Base-by-base conservation (phyloP, 2,329 filamentous ascomycete species). In the Podosphaera fusca region DNA sequence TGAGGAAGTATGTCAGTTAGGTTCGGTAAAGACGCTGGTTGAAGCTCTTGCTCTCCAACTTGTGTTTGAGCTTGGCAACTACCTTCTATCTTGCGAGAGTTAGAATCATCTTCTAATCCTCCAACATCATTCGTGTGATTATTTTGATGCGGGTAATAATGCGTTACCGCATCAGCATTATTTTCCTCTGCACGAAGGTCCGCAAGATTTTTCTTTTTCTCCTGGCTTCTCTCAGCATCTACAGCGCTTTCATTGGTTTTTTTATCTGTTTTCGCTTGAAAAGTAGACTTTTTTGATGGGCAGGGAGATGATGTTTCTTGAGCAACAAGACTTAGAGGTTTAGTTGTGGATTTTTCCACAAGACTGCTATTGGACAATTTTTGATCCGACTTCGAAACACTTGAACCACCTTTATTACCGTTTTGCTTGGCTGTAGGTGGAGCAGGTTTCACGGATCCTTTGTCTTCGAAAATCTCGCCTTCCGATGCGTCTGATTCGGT, bases 391-490 rank as follows among this genome's bases (percentile, higher is more conserved):
- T 21, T 21, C 21, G 21, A 21, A 21, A 21, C 21, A 21, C 21
- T 49, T 59, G 62, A 54, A 42, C 51, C 21, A 46, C 10, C 33
- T 59, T 62, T 46, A 50, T 51, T 33, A 56, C 56, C 21, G 55
- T 42, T 46, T 62, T 60, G 51, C 61, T 65, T 56, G 59, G 55
- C 33, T 62, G 60, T 42, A 49, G 45, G 50, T 21, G 21, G 21
- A 21, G 21, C 21, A 21, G 59, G 33, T 55, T 58, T 62, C 56
- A 54, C 58, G 7, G 60, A 57, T 40, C 57, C 56, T 52, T 58
- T 46, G 42, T 66, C 64, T 61, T 68, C 66, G 46, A 65, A 33
- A 58, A 68, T 67, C 57, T 68, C 66, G n/a, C 66, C 66, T 34
- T 66, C 64, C 12, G 64, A 65, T 12, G 58, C 56, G 42, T 65